Percentiles rank a stretch among this genome's conserved stretches.
Conservation (phyloP, 306 rosid species). For the Neltuma alba region DNA sequence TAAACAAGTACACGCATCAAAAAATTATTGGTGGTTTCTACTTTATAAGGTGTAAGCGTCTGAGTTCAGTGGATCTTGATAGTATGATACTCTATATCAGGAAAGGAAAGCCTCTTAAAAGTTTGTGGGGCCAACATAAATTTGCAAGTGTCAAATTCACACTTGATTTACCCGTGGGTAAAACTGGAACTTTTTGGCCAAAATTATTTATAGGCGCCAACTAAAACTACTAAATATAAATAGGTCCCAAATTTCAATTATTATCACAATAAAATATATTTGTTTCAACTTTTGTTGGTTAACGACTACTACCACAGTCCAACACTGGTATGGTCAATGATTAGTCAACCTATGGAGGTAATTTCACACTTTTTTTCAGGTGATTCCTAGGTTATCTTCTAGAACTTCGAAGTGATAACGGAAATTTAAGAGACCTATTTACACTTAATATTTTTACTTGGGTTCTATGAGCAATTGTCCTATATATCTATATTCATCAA, state of each 20-base stretch:
- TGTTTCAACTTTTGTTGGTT: no score
- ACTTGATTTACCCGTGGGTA: background rate
- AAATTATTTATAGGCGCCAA: no score
- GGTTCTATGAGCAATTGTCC: background rate
- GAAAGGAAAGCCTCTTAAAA: background rate
- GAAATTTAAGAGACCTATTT: no score
- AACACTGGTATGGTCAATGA: no score
- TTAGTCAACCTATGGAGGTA: no score
- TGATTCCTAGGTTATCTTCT: no score
- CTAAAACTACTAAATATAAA: no score
- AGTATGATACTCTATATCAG: background rate
- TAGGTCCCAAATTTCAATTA: background rate
- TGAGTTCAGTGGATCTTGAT: slow-evolving; percentile 22
- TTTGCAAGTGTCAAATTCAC: slow-evolving; percentile 18
- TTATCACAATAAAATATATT: no score
- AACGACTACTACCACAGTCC: no score
- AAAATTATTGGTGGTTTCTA: background rate
- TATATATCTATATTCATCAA: no score
- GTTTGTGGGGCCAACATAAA: background rate
- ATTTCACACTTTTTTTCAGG: no score
- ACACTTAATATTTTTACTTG: background rate
- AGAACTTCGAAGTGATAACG: no score
- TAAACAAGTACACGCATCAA: background rate
- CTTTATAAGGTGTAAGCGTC: background rate
- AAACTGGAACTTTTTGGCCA: background rate